These are phyloP conservation scores for Sergeia podlipaevii DNA, from an alignment of 208 protist species.

Conservation along the genomic window DNA sequence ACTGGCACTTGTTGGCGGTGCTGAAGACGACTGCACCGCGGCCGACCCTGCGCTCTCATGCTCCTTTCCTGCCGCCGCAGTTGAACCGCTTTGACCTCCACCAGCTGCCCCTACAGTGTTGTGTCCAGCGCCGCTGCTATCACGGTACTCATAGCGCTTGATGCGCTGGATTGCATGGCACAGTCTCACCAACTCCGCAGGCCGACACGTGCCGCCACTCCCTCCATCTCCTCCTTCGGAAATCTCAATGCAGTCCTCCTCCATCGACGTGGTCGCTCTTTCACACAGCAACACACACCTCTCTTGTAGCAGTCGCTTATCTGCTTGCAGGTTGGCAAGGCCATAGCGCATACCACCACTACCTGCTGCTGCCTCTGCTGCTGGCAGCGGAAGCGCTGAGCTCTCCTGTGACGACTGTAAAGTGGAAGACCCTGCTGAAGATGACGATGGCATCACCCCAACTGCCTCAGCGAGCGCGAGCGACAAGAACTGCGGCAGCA, in stretches of 20 bases:
- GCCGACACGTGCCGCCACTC: background rate
- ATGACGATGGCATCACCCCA: background rate
- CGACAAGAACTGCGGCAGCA: conserved; percentile 52
- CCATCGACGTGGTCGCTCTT: conserved; percentile 5
- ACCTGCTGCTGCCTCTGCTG: too few species aligned
- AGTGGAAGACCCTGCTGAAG: background rate
- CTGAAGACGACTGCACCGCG: background rate
- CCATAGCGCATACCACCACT: too few species aligned
- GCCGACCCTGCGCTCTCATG: too few species aligned
- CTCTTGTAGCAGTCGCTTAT: conserved; percentile 22
- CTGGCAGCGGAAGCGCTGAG: conserved; percentile 11
- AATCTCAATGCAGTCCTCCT: background rate
- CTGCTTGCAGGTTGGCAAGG: conserved; percentile 21
- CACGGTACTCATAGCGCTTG: background rate
- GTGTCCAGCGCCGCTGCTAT: background rate
- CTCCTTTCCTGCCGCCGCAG: too few species aligned
- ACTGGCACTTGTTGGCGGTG: background rate
- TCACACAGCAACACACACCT: conserved; percentile 14
- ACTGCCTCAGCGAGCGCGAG: conserved; percentile 21
- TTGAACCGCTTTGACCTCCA: background rate
- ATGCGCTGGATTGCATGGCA: background rate
- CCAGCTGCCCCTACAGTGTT: background rate
- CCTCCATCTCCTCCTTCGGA: background rate
- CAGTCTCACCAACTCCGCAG: conserved; percentile 3
- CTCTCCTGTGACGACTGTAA: background rate